Evolutionary conservation across 2,329 filamentous ascomycete species (phyloP).

Genomic region (Pseudomassariella vexata): DNA sequence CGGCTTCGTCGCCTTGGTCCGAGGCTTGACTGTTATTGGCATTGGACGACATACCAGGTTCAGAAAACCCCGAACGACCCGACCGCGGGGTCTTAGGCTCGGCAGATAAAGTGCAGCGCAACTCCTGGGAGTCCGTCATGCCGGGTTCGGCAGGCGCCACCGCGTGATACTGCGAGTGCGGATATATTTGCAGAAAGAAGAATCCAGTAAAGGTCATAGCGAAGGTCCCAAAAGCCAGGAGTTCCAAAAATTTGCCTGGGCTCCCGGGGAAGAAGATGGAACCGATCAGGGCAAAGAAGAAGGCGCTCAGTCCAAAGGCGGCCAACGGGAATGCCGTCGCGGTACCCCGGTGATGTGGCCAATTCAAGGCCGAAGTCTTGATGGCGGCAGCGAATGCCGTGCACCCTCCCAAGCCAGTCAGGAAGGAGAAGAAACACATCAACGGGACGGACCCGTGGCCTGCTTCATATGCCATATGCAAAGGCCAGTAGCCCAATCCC

Average conservation of each 20-base stretch:
- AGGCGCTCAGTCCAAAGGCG: constrained; percentile 89
- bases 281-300: constrained; percentile 86
- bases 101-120: constrained; percentile 35
- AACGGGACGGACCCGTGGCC: constrained; percentile 53
- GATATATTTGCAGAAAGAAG: constrained; percentile 77
- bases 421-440: constrained; percentile 77
- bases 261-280: constrained; percentile 75
- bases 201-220: constrained; percentile 69
- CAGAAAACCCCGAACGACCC: constrained; percentile 36
- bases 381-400: constrained; percentile 84
- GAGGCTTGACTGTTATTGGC: constrained; percentile 22
- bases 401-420: constrained; percentile 85
- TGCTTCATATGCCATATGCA: constrained; percentile 70
- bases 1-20: constrained; percentile 15
- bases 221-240: constrained; percentile 76
- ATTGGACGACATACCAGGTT: constrained; percentile 59
- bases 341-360: constrained; percentile 84
- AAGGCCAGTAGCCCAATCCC: constrained; percentile 76
- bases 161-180: constrained; percentile 50
- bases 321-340: constrained; percentile 91
- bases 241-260: constrained; percentile 72
- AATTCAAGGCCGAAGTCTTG: constrained; percentile 84
- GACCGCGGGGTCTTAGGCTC: constrained; percentile 32
- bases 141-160: constrained; percentile 37
- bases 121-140: constrained; percentile 29